Evolutionary conservation across 2,329 filamentous ascomycete genomes (phyloP), one percentile per base, ranked within the genome.

Genomic region (Aspergillus texensis): DNA sequence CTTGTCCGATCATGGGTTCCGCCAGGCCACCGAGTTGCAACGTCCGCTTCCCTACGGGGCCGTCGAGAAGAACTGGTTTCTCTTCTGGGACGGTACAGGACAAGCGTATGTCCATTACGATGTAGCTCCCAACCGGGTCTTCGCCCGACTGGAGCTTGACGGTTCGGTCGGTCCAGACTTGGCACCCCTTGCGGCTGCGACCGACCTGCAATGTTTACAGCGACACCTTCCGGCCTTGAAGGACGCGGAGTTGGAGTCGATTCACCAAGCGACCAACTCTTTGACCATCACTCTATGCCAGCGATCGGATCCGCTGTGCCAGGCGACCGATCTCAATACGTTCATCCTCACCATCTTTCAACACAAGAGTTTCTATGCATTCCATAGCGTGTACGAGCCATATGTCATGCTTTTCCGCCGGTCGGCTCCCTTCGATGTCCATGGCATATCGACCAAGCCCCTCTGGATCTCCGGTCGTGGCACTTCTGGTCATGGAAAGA

Each of bases 41-140:
- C 77, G 85, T 0, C 86, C 85, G 0, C 62, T 68, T 1, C 81
- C 83, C 0, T 83, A 77, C 68, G 69, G 71, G 3, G 41, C 68
- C 0, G 68, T 88, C 30, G 86, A 89, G 74, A 88, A 88, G 81
- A 89, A 89, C 68, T 89, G 81, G 79, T 89, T 88, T 66, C 64
- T 85, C 2, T 89, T 88, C 75, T 89, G 86, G 86, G 85, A 87
- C 65, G 62, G 64, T 0, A 62, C 76, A 0, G 81, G 79, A 6
- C 70, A 78, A 24, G 74, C 81, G 57, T 86, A 86, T 69, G 77
- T 80, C 1, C 86, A 88, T 70, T 82, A 87, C 70, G 85, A 88
- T 65, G 70, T 87, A 2, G 67, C 70, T 0, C 86, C 85, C 0
- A 75, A 75, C 21, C 82, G 86, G 0, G 76, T 76, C 0, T 88